Percentiles rank a stretch among this genome's conserved stretches.
Evolutionary conservation across 306 rosid species (phyloP).

Genomic region (Potentilla sterilis): DNA sequence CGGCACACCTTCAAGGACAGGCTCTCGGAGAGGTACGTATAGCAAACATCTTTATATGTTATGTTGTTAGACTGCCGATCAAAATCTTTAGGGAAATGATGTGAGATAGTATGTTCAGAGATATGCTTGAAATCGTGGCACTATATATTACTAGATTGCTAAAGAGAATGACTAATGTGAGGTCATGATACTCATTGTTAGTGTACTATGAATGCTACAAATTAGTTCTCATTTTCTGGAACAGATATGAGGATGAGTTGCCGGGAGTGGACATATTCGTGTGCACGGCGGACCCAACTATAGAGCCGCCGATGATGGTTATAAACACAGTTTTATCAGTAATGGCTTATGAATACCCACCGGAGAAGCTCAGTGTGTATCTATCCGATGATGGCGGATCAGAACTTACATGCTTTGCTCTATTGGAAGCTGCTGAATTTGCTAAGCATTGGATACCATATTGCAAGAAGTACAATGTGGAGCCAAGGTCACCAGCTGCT

Average conservation of each 20-base stretch:
- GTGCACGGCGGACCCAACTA: constrained; percentile 76
- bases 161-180: no score
- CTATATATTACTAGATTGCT: no score
- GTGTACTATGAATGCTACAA: background rate
- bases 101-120: no score
- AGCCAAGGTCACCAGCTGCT: constrained; percentile 75
- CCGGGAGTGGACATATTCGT: constrained; percentile 77
- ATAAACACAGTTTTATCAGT: constrained; percentile 71
- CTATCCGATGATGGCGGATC: constrained; percentile 83
- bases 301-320: constrained; percentile 78
- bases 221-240: background rate
- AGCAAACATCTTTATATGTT: background rate
- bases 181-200: background rate
- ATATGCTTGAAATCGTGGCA: no score
- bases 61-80: background rate
- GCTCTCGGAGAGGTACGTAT: constrained; percentile 58
- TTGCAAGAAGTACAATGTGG: constrained; percentile 56
- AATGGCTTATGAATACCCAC: constrained; percentile 75
- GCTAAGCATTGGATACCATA: constrained; percentile 85
- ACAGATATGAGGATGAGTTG: constrained; percentile 49
- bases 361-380: constrained; percentile 66
- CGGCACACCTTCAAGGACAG: constrained; percentile 52
- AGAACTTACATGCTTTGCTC: constrained; percentile 57
- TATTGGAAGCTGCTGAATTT: constrained; percentile 59
- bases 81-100: no score